Evolutionary conservation across 768 basidiomycete species (phyloP).

Genomic region (Cystofilobasidium ferigula): DNA sequence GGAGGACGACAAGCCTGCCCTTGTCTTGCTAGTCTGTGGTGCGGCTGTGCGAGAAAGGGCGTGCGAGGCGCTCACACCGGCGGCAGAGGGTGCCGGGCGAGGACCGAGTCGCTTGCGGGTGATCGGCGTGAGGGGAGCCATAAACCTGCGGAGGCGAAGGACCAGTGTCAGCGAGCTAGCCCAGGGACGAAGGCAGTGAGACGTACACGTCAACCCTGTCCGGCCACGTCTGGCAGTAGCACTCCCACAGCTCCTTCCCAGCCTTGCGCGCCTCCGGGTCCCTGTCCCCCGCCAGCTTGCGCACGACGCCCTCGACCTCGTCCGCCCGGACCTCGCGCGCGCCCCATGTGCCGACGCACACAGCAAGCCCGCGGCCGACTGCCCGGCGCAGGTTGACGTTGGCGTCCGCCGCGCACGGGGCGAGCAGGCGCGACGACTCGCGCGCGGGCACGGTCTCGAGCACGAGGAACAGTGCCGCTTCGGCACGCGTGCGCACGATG

Average conservation of each 20-base stretch:
- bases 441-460: slow-evolving; percentile 59
- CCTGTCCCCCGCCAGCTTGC: slow-evolving; percentile 56
- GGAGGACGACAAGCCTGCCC: no score
- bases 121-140: slow-evolving; percentile 60
- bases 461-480: slow-evolving; percentile 49
- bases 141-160: slow-evolving; percentile 47
- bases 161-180: neutral
- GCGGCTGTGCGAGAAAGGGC: no score
- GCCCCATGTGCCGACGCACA: slow-evolving; percentile 47
- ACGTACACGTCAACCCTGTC: slow-evolving; percentile 55
- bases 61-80: no score
- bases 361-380: slow-evolving; percentile 33
- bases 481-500: slow-evolving; percentile 58
- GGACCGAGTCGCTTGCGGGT: slow-evolving; percentile 62
- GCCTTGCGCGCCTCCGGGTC: slow-evolving; percentile 63
- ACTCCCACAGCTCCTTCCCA: slow-evolving; percentile 60
- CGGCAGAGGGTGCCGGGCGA: slow-evolving; percentile 26
- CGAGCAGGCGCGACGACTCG: slow-evolving; percentile 50
- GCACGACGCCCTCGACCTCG: slow-evolving; percentile 62
- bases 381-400: slow-evolving; percentile 52
- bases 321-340: slow-evolving; percentile 57
- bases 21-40: no score
- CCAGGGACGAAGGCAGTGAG: neutral
- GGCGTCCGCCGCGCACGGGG: slow-evolving; percentile 57
- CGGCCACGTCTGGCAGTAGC: slow-evolving; percentile 62